A percentile compares a stretch with the other conserved stretches of the same genome.
Conservation (phyloP, 352 stramenopile species). For the Phytophthora citrophthora region DNA sequence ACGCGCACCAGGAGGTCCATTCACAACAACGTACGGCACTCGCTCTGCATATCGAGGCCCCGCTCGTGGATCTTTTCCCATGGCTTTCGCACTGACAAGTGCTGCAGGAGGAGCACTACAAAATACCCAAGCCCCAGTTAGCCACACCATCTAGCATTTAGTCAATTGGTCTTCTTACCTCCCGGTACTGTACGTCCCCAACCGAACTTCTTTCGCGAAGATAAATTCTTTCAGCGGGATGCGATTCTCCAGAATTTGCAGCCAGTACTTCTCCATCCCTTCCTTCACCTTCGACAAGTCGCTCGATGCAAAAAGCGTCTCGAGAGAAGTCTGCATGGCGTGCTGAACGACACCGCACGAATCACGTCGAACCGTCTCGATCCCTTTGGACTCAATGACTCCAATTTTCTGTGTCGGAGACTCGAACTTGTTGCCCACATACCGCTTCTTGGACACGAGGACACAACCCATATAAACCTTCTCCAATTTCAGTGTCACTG, state of each 20-base stretch:
- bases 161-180: slow-evolving; percentile 31
- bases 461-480: slow-evolving; percentile 95
- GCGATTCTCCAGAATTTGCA: slow-evolving; percentile 67
- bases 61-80: slow-evolving; percentile 75
- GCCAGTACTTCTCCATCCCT: slow-evolving; percentile 67
- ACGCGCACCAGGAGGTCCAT: slow-evolving; percentile 81
- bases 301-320: slow-evolving; percentile 69
- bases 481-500: slow-evolving; percentile 84
- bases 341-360: slow-evolving; percentile 90
- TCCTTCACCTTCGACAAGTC: slow-evolving; percentile 79
- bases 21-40: slow-evolving; percentile 92
- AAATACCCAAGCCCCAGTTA: slow-evolving; percentile 6
- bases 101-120: slow-evolving; percentile 73
- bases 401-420: slow-evolving; percentile 48
- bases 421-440: slow-evolving; percentile 91
- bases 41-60: slow-evolving; percentile 87
- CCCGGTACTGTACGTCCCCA: slow-evolving; percentile 80
- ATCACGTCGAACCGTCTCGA: slow-evolving; percentile 94
- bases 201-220: slow-evolving; percentile 86
- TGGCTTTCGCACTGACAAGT: slow-evolving; percentile 81
- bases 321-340: slow-evolving; percentile 68
- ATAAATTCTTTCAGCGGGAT: slow-evolving; percentile 82
- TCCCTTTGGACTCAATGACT: slow-evolving; percentile 90
- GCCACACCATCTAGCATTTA: neutral
- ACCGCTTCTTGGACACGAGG: slow-evolving; percentile 96